Conservation (phyloP, 805 yeast genomes). For the Hanseniaspora taiwanica region DNA sequence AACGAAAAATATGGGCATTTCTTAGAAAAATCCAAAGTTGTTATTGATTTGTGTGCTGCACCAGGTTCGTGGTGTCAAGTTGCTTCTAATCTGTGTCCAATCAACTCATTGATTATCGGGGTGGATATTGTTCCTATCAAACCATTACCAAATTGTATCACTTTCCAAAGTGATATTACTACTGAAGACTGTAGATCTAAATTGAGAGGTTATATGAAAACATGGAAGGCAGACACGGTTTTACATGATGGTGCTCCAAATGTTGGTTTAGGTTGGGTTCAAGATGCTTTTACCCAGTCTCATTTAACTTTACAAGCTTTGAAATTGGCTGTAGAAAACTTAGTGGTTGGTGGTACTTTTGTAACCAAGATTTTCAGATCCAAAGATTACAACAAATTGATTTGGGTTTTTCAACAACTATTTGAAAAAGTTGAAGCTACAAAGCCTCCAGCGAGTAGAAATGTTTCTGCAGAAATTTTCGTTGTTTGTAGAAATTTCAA, state of each 20-base stretch:
- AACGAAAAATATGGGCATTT: slow-evolving; percentile 96
- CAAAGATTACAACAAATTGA: slow-evolving; percentile 91
- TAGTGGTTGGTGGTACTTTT: slow-evolving; percentile 85
- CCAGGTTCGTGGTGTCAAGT: slow-evolving; percentile 99
- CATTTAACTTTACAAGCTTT: slow-evolving; percentile 90
- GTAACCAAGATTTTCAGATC: slow-evolving; percentile 96
- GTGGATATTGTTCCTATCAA: slow-evolving; percentile 98
- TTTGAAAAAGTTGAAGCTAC: slow-evolving; percentile 97
- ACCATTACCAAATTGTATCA: slow-evolving; percentile 86
- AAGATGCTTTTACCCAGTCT: slow-evolving; percentile 97
- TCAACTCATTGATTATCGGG: slow-evolving; percentile 87
- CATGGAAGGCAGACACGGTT: slow-evolving; percentile 98
- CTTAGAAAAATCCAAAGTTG: slow-evolving; percentile 86
- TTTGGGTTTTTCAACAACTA: slow-evolving; percentile 95
- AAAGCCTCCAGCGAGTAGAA: slow-evolving; percentile 97
- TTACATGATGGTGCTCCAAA: slow-evolving; percentile 99
- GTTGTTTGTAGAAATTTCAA: slow-evolving; percentile 93
- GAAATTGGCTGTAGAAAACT: slow-evolving; percentile 86
- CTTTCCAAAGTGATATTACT: slow-evolving; percentile 94
- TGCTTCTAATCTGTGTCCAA: slow-evolving; percentile 85
- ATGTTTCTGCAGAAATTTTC: slow-evolving; percentile 97
- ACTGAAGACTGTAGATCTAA: slow-evolving; percentile 95
- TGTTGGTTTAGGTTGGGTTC: slow-evolving; percentile 99
- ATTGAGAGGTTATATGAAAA: slow-evolving; percentile 89
- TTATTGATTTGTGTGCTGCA: slow-evolving; percentile 96